phyloP scores from a whole-genome alignment of 177 flowering plant species.

The Vitis hybrid region DNA sequence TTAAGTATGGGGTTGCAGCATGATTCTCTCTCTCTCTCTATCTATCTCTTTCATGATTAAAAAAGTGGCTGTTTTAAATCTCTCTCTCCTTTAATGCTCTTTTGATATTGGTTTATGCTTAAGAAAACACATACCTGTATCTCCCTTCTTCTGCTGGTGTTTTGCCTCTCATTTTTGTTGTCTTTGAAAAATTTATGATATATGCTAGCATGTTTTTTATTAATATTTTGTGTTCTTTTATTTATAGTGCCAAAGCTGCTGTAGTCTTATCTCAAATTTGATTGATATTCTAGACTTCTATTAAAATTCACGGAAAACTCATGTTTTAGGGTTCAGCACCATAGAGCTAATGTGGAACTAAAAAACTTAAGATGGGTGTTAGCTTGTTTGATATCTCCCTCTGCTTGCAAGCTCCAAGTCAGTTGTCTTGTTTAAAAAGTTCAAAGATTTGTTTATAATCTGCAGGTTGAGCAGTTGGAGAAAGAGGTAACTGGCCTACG shows the following conservation, averaged over 20 bases:
- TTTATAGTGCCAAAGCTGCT: not conserved
- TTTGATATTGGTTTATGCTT: not conserved
- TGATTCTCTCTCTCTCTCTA: not conserved
- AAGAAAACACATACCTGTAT: too few relatives aligned
- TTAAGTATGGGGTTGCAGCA: not conserved
- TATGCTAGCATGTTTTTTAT: not conserved
- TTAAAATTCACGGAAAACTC: too few relatives aligned
- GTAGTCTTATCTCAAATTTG: too few relatives aligned
- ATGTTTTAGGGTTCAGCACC: too few relatives aligned
- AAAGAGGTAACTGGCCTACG: constrained; percentile 62
- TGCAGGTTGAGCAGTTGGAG: constrained; percentile 89
- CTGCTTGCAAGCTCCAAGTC: not conserved
- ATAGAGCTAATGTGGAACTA: too few relatives aligned
- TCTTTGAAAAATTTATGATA: too few relatives aligned
- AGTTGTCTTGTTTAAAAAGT: not conserved
- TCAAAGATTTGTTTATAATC: not conserved
- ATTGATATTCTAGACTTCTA: too few relatives aligned
- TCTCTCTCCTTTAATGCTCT: not conserved
- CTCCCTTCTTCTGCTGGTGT: too few relatives aligned
- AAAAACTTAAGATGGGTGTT: too few relatives aligned
- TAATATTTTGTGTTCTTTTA: not conserved
- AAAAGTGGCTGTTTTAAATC: not conserved
- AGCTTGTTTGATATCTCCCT: not conserved
- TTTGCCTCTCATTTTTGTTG: too few relatives aligned
- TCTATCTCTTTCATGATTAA: not conserved